Evolutionary conservation across 2,329 filamentous ascomycete species (phyloP).

Genomic region (Scedosporium minutisporum): DNA sequence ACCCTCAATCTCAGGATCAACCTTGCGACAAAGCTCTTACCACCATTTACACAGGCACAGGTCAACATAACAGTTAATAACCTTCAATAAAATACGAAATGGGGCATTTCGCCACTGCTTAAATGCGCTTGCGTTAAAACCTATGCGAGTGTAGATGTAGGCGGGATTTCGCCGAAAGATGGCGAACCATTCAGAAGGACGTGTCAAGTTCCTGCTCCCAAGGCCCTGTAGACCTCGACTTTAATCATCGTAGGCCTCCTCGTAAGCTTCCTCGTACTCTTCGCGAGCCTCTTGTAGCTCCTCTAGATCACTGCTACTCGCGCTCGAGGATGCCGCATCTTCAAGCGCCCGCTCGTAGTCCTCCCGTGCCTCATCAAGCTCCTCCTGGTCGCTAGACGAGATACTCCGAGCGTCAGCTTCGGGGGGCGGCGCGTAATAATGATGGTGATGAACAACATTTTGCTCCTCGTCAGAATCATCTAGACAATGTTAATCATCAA

Average conservation of each 20-base stretch:
- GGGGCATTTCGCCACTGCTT: too few species aligned
- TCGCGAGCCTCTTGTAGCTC: conserved; percentile 41
- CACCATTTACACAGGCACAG: too few species aligned
- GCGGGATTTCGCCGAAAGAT: too few species aligned
- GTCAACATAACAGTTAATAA: too few species aligned
- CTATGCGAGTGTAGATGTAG: too few species aligned
- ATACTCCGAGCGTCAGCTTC: conserved; percentile 32
- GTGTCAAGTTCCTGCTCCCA: too few species aligned
- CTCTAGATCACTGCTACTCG: conserved; percentile 42
- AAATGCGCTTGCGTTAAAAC: too few species aligned
- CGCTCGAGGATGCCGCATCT: conserved; percentile 28
- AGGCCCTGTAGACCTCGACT: too few species aligned
- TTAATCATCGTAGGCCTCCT: conserved; percentile 27
- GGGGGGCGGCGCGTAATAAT: conserved; percentile 19
- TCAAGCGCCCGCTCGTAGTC: conserved; percentile 33
- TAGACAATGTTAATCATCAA: conserved; percentile 13
- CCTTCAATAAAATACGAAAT: too few species aligned
- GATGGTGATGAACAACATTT: background rate
- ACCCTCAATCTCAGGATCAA: too few species aligned
- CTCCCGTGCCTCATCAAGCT: conserved; percentile 30
- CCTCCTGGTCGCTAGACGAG: conserved; percentile 31
- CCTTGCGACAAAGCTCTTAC: too few species aligned
- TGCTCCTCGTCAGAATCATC: conserved; percentile 12
- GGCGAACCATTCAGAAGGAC: too few species aligned
- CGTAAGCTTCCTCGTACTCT: conserved; percentile 40